Base-by-base conservation (phyloP, 768 basidiomycete genomes). In the Glaciozyma martinii region DNA sequence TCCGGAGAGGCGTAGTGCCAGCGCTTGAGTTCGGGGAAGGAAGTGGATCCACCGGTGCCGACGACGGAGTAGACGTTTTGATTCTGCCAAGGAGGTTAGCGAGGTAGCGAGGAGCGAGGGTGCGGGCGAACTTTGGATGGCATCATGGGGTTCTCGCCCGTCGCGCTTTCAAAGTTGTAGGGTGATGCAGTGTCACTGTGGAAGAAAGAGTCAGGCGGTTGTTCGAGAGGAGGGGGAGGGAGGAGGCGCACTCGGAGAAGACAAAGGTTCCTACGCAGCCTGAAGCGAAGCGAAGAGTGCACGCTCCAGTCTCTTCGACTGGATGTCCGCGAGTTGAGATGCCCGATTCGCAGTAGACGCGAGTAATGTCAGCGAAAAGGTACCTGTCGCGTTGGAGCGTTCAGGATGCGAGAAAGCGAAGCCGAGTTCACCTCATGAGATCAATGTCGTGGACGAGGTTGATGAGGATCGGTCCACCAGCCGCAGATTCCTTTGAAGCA, bases 71-170 rank as follows among this genome's bases (percentile, higher is more conserved):
- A 73, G 42, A 69, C 49, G 5, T 66, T 50, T 47, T 66, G 57
- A 7, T n/a, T n/a, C n/a, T n/a, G n/a, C n/a, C n/a, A n/a, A n/a
- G n/a, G n/a, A n/a, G n/a, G n/a, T n/a, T n/a, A n/a, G n/a, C n/a
- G n/a, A n/a, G n/a, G n/a, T n/a, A n/a, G n/a, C n/a, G n/a, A n/a
- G n/a, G n/a, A n/a, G n/a, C n/a, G n/a, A n/a, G n/a, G n/a, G n/a
- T n/a, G n/a, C n/a, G n/a, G n/a, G n/a, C n/a, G n/a, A n/a, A 23
- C 47, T 18, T 33, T 25, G 6, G 47, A 55, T 25, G 66, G 63
- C n/a, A 71, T 59, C 16, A 61, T 37, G 32, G 72, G 72, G 50
- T 73, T 73, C 50, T 72, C 71, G n/a, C 70, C 71, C 1, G 71
- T 72, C 2, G 70, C 70, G 18, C 44, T 23, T 52, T 71, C 72